Evolutionary conservation across 108 stramenopile genomes (phyloP), one percentile per base, ranked within the genome.

Genomic region (Skeletonema grethae): DNA sequence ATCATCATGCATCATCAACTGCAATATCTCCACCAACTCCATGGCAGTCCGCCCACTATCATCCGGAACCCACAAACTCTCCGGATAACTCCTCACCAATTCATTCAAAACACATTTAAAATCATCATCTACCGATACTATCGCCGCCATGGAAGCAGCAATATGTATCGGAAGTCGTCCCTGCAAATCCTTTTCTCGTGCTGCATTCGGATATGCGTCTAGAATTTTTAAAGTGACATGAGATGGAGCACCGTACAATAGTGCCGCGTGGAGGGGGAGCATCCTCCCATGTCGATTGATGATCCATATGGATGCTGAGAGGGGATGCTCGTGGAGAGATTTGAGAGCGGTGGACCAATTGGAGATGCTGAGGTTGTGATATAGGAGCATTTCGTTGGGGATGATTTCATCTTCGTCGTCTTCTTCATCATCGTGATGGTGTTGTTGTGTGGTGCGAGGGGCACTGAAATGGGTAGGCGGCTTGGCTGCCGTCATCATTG

Each of bases 61-160:
- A 53, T 53, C 50, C 20, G 22, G 4, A 0, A 22, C 7, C 50
- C 50, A 53, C 22, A 53, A 24, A 7, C 22, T 4, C 4, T 53
- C 50, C 7, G 50, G 50, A 53, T 53, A 53, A 8, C 22, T 22
- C n/a, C 50, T 20, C 4, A 53, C 50, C 22, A 53, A 53, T n/a
- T 53, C 22, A 53, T 53, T 53, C 22, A 53, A 0, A 9, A 53
- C 20, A 1, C 32, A 7, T 34, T 9, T 6, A 34, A 7, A 7
- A 4, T 34, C 32, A 34, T 34, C 50, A 53, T 22, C 22, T 24
- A 8, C 20, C 50, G 50, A 24, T 1, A 53, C 7, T 9, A 8
- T n/a, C 22, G 50, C 50, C 50, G 22, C 50, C 15, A n/a, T 4
- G 16, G 50, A 53, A 53, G 50, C 50, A 53, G 50, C 50, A 53